These are phyloP conservation scores for Fusarium oligoseptatum DNA, from an alignment of 2,329 filamentous ascomycete genomes.

Conservation along the genomic window DNA sequence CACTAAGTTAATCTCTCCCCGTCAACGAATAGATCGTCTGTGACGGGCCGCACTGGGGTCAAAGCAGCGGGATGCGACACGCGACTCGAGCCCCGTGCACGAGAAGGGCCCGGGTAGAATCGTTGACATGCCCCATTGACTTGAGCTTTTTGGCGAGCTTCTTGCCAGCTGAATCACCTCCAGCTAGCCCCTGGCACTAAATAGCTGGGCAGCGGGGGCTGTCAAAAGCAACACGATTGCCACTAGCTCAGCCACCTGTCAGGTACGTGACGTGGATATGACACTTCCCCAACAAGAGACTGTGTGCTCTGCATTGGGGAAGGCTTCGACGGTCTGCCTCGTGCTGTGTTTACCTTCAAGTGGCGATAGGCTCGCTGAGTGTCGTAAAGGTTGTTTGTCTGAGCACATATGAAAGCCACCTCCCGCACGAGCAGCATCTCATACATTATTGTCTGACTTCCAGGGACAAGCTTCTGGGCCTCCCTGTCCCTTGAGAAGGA, in stretches of 20 bases:
- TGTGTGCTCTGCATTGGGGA: background rate
- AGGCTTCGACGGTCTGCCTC: background rate
- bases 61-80: slow-evolving; percentile 4
- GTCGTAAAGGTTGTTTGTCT: background rate
- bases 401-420: slow-evolving; percentile 1
- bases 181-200: slow-evolving; percentile 4
- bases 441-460: background rate
- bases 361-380: slow-evolving; percentile 1
- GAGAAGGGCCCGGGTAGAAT: background rate
- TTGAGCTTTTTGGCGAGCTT: background rate
- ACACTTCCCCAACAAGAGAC: background rate
- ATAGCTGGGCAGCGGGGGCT: background rate
- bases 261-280: slow-evolving; percentile 8
- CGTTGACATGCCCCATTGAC: background rate
- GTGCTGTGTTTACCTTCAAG: background rate
- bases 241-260: slow-evolving; percentile 16
- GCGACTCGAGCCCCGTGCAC: background rate
- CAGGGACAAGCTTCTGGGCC: background rate
- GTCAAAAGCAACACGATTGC: slow-evolving; percentile 13
- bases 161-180: background rate
- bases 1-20: background rate
- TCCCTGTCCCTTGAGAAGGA: background rate
- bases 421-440: background rate
- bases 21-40: background rate
- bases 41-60: slow-evolving; percentile 1